These are phyloP conservation scores for Phytophthora kernoviae DNA, from an alignment of 352 stramenopile species.

Conservation along the genomic window DNA sequence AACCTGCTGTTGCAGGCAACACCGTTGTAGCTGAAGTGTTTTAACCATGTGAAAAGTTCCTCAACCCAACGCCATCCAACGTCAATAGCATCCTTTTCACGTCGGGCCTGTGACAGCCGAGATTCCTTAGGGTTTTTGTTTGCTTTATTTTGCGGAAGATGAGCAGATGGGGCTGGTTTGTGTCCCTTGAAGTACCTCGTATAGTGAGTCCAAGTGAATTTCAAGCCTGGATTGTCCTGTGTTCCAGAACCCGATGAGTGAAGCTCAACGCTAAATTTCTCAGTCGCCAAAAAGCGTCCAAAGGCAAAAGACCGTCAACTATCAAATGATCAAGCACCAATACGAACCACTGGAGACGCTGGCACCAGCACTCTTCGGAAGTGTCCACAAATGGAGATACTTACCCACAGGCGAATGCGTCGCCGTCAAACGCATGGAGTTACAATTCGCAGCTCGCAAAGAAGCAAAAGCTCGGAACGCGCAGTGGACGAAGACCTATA, in stretches of 20 bases:
- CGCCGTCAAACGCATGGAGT: conserved; percentile 84
- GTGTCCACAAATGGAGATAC: conserved; percentile 71
- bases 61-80: too few species aligned
- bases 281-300: conserved; percentile 22
- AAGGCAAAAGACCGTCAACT: neutral
- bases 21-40: too few species aligned
- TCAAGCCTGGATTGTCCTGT: neutral
- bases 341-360: conserved; percentile 73
- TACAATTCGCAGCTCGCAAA: conserved; percentile 50
- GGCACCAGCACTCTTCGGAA: conserved; percentile 72
- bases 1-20: too few species aligned
- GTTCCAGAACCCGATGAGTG: neutral
- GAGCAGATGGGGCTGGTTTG: neutral
- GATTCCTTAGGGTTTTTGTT: neutral
- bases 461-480: conserved; percentile 52
- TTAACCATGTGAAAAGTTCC: too few species aligned
- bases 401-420: conserved; percentile 52
- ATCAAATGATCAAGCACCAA: conserved; percentile 26
- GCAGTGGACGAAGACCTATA: conserved; percentile 73
- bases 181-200: conserved; percentile 29
- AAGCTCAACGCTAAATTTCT: neutral
- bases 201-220: conserved; percentile 24
- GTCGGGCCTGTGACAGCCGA: neutral
- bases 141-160: neutral
- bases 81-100: too few species aligned